These are phyloP conservation scores for Trifolium fragiferum DNA, from an alignment of 306 rosid genomes.

Conservation along the genomic window DNA sequence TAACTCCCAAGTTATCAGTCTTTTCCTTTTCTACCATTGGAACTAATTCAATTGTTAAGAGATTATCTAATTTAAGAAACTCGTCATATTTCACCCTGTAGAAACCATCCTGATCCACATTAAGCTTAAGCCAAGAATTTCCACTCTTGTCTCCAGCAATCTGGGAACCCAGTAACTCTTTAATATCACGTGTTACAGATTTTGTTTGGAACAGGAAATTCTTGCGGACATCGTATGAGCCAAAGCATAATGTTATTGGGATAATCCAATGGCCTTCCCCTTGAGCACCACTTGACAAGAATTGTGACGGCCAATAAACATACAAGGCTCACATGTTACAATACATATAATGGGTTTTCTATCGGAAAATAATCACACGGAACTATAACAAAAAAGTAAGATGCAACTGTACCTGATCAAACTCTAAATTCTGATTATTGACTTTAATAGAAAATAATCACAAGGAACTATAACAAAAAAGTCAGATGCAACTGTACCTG, in stretches of 20 bases:
- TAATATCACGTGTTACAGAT: slow-evolving; percentile 61
- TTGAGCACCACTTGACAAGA: slow-evolving; percentile 76
- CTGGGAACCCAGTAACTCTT: slow-evolving; percentile 50
- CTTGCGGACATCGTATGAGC: slow-evolving; percentile 70
- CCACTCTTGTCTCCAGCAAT: slow-evolving; percentile 38
- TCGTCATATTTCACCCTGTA: slow-evolving; percentile 94
- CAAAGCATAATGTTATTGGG: slow-evolving; percentile 75
- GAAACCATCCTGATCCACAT: slow-evolving; percentile 94
- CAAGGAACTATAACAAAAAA: slow-evolving; percentile 32
- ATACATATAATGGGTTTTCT: slow-evolving; percentile 26
- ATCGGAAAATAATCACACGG: no score
- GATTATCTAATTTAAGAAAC: slow-evolving; percentile 55
- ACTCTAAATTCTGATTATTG: no score
- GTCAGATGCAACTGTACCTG: slow-evolving; percentile 65
- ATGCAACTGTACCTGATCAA: no score
- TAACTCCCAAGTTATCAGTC: slow-evolving; percentile 25
- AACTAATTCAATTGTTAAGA: not conserved
- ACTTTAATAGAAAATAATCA: no score
- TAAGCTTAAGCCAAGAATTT: slow-evolving; percentile 76
- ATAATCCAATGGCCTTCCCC: slow-evolving; percentile 91
- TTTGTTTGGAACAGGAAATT: slow-evolving; percentile 71
- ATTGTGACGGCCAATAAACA: slow-evolving; percentile 69
- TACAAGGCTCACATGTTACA: slow-evolving; percentile 30
- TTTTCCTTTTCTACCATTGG: slow-evolving; percentile 27
- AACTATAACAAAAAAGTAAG: no score